Percentiles rank a stretch among this genome's conserved stretches.
Conservation (phyloP, 2,329 filamentous ascomycete species). For the Xylariaceae sp. region DNA sequence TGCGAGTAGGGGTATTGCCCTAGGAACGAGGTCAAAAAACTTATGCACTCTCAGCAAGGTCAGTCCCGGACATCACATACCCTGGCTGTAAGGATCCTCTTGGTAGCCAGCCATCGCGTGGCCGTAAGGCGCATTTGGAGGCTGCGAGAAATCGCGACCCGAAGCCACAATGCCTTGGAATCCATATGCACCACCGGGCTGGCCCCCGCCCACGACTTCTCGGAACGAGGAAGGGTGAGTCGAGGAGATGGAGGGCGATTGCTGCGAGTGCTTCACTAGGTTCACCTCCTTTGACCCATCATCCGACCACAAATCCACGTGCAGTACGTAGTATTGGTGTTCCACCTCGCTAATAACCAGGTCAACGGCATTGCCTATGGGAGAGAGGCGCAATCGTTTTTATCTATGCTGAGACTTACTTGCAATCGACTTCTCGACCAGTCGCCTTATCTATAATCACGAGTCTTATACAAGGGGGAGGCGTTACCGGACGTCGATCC, state of each 20-base stretch:
- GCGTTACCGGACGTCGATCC: slow-evolving; percentile 93
- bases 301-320: slow-evolving; percentile 64
- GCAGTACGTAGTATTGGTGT: slow-evolving; percentile 34
- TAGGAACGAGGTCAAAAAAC: slow-evolving; percentile 11
- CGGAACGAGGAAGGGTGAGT: slow-evolving; percentile 71
- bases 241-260: slow-evolving; percentile 71
- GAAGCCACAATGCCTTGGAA: slow-evolving; percentile 29
- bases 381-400: neutral
- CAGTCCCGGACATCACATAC: too few species aligned
- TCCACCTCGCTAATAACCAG: slow-evolving; percentile 22
- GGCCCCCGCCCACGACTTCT: slow-evolving; percentile 28
- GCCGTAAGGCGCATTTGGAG: slow-evolving; percentile 22
- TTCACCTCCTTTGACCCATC: slow-evolving; percentile 61
- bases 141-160: slow-evolving; percentile 25
- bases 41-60: too few species aligned
- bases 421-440: slow-evolving; percentile 76
- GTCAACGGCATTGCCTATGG: slow-evolving; percentile 9
- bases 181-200: slow-evolving; percentile 22
- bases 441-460: slow-evolving; percentile 70
- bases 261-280: slow-evolving; percentile 58
- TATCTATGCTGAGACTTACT: slow-evolving; percentile 55
- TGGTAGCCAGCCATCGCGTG: slow-evolving; percentile 26
- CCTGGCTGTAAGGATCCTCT: slow-evolving; percentile 26
- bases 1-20: slow-evolving; percentile 26
- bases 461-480: slow-evolving; percentile 84